A percentile compares a stretch with the other conserved stretches of the same genome.
Evolutionary conservation across 2,329 filamentous ascomycete species (phyloP).

Genomic region (Neofusicoccum sp.): DNA sequence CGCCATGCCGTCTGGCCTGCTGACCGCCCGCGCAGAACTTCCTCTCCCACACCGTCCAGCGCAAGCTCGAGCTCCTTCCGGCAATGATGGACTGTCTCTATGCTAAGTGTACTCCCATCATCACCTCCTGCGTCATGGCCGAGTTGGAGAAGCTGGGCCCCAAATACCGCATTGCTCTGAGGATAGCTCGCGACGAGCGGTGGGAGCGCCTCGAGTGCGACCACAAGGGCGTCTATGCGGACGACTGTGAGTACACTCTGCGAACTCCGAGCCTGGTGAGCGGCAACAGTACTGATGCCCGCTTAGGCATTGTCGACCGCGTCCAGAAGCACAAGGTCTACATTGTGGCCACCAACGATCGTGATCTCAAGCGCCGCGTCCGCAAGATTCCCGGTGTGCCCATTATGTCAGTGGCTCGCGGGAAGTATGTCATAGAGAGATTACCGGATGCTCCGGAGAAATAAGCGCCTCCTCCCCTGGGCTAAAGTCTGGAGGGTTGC

Average conservation of each 20-base stretch:
- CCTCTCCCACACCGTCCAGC: constrained; percentile 83
- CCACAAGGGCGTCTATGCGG: constrained; percentile 84
- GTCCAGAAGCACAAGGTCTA: constrained; percentile 49
- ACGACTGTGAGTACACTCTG: constrained; percentile 62
- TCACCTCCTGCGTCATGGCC: constrained; percentile 78
- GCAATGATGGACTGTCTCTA: constrained; percentile 93
- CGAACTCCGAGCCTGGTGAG: not conserved
- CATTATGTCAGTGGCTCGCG: constrained; percentile 77
- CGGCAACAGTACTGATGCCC: not conserved
- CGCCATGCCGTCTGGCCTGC: constrained; percentile 18
- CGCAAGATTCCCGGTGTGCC: constrained; percentile 78
- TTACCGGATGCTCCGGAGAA: constrained; percentile 78
- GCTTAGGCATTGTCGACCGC: constrained; percentile 35
- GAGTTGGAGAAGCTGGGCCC: constrained; percentile 84
- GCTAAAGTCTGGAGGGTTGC: too few species aligned
- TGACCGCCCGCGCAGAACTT: constrained; percentile 60
- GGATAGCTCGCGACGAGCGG: constrained; percentile 84
- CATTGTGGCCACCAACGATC: constrained; percentile 57
- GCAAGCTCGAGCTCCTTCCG: constrained; percentile 83
- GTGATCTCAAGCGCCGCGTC: constrained; percentile 69
- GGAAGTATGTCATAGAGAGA: constrained; percentile 93
- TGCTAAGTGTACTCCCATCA: constrained; percentile 84
- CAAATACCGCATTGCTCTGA: constrained; percentile 82
- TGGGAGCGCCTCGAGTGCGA: constrained; percentile 85
- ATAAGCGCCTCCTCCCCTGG: constrained; percentile 25